Base-by-base conservation (phyloP, 1,139 yeast genomes). In the Candida albicans region DNA sequence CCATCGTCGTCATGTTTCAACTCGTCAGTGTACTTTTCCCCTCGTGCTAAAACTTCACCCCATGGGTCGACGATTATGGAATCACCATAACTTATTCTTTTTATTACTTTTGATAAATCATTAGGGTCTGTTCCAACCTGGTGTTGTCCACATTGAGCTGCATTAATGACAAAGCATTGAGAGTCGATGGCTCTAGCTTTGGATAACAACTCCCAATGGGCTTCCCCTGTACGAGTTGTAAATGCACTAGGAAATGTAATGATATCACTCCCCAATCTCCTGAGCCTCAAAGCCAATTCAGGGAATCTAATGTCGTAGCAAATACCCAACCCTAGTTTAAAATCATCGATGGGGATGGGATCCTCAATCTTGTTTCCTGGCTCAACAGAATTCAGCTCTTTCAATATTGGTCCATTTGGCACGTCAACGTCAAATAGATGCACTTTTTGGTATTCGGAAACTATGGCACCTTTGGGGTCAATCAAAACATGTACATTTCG, bases 261-360 rank as follows among this genome's bases (percentile, higher is more conserved):
- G 27, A 93, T 67, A 46, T 89, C 77, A 0, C 97, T 96, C 1
- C 97, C 97, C 35, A 70, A 56, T 18, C 79, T 60, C 34, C 96
- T 71, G 35, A 88, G 68, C 36, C 81, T 62, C 30, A 86, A 58
- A 2, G 93, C 82, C 40, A 86, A 67, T 60, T 91, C 97, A 0
- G 96, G 96, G 61, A 91, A 91, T 51, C 98, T 70, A 33, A 93
- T 79, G 61, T 89, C 96, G 58, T 89, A 90, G 62, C 97, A 90
- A 32, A 88, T 86, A 1, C 84, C 88, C 10, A 81, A 67, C 0
- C 97, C 97, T 60, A 78, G 57, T 40, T 74, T 76, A 40, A 91
- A 95, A 7, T 40, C 47, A 14, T 50, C 51, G 14, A 65, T 51
- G 6, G 55, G 40, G 45, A 88, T 79, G 0, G 96, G 95, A 10